Evolutionary conservation across 1,139 yeast species (phyloP), one percentile per base, ranked within the genome.

Genomic region (Wickerhamiella infanticola): DNA sequence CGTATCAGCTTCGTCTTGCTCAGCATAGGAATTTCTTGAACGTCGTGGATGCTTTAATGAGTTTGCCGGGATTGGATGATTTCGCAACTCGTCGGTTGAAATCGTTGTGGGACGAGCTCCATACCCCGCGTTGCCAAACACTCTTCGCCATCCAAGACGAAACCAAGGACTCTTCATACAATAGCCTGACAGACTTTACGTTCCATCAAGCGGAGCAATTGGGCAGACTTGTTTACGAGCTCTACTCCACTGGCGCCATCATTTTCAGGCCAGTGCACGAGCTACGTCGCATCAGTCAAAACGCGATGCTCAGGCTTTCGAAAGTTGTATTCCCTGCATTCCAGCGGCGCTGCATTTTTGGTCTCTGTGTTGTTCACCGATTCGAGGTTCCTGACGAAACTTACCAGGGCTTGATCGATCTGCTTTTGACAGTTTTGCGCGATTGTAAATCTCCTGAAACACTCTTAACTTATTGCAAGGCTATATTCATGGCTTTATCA

Each of bases 291-390:
- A 38, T 23, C 6, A 40, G 40, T 13, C 37, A 31, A 18, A 23
- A 37, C 9, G 24, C 31, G 25, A 26, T 44, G 29, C 31, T 44
- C 25, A 9, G 24, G 31, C 29, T 35, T 26, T 3, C 26, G 23
- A 13, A 29, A 3, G 33, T 37, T 11, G 33, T 33, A 8, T 44
- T 44, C 38, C 46, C 46, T 3, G 43, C 46, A 3, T 24, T 44
- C n/a, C 46, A 44, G 43, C 33, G 39, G 11, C 43, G 46, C 8
- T 44, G 46, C 38, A 29, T 44, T 8, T 37, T 42, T 9, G 46
- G 43, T 4, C 33, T 44, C n/a, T 33, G 25, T 11, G 46, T 36
- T 9, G 39, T 44, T 5, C 11, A 40, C 35, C 46, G 46, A 18
- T 44, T 40, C 43, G 35, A 29, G 3, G 40, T 38, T 24, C 40